Percentiles rank a stretch among this genome's conserved stretches.
phyloP scores from a whole-genome alignment of 176 grass and related monocot species.

The Zea luxurians region DNA sequence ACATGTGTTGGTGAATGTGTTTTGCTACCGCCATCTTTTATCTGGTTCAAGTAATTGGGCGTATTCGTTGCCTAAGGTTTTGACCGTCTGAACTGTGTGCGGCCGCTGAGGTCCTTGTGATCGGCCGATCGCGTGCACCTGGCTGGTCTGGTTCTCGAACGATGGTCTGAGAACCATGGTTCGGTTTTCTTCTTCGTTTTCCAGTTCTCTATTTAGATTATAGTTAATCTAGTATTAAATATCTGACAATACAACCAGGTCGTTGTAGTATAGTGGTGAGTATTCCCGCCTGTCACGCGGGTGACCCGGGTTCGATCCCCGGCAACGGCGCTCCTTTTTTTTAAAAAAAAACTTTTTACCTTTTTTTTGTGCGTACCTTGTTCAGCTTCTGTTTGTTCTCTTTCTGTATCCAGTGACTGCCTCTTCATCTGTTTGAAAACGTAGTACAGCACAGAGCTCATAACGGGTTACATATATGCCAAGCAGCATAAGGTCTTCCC shows the following conservation, averaged over 20 bases:
- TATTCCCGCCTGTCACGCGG: conserved; percentile 95
- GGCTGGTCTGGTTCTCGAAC: neutral
- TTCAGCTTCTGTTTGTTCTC: neutral
- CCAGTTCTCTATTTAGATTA: neutral
- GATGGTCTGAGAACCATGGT: neutral
- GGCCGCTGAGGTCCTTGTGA: neutral
- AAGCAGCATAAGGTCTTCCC: neutral
- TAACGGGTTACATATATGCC: neutral
- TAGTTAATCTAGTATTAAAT: too few relatives aligned
- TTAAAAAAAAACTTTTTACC: too few relatives aligned
- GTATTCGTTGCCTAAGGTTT: neutral
- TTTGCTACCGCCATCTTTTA: neutral
- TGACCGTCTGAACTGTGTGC: neutral
- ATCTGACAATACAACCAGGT: neutral
- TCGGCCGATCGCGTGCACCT: neutral
- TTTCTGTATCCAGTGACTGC: neutral
- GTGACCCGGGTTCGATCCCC: conserved; percentile 97
- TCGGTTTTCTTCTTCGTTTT: neutral
- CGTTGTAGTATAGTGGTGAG: conserved; percentile 99
- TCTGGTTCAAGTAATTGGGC: neutral
- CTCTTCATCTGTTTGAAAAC: neutral
- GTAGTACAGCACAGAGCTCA: neutral
- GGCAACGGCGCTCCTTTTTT: conserved; percentile 52
- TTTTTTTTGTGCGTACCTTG: neutral
- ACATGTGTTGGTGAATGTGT: neutral